A percentile compares a stretch with the other conserved stretches of the same genome.
These are phyloP conservation scores for Desmodesmus armatus DNA, from an alignment of 139 green algal genomes.

Conservation along the genomic window DNA sequence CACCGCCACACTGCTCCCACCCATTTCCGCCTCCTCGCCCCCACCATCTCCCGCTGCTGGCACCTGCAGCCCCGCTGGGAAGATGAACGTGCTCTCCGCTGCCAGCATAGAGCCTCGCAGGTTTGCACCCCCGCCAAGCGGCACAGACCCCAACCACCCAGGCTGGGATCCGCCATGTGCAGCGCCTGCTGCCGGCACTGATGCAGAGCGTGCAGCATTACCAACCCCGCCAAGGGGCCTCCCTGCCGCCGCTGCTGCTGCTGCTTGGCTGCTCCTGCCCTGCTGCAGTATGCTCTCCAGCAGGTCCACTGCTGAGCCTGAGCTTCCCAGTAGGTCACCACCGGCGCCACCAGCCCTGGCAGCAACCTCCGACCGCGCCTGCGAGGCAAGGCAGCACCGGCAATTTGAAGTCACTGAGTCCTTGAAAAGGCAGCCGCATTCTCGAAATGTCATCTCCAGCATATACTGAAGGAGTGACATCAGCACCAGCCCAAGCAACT, in stretches of 20 bases:
- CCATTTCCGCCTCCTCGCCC: background rate
- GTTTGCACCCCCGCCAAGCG: background rate
- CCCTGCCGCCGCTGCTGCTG: background rate
- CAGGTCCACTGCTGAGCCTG: constrained; percentile 17
- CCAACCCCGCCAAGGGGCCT: background rate
- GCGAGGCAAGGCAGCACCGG: too few relatives aligned
- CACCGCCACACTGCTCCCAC: too few relatives aligned
- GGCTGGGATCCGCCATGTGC: too few relatives aligned
- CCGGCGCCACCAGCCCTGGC: background rate
- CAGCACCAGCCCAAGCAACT: too few relatives aligned
- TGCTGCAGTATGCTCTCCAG: constrained; percentile 23
- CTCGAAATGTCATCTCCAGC: too few relatives aligned
- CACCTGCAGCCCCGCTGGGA: constrained; percentile 10
- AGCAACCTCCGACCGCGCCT: too few relatives aligned
- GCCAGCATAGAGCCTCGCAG: constrained; percentile 32
- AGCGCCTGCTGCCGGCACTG: background rate
- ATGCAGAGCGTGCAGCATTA: background rate
- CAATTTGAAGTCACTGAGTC: too few relatives aligned
- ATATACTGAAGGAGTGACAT: too few relatives aligned
- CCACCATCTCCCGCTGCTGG: background rate
- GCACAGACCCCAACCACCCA: background rate
- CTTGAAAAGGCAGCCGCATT: too few relatives aligned
- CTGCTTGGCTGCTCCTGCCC: constrained; percentile 19
- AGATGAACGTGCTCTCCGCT: constrained; percentile 46
- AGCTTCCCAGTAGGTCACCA: too few relatives aligned